Evolutionary conservation across 2,329 filamentous ascomycete species (phyloP).

Genomic region (Falciphora oryzae): DNA sequence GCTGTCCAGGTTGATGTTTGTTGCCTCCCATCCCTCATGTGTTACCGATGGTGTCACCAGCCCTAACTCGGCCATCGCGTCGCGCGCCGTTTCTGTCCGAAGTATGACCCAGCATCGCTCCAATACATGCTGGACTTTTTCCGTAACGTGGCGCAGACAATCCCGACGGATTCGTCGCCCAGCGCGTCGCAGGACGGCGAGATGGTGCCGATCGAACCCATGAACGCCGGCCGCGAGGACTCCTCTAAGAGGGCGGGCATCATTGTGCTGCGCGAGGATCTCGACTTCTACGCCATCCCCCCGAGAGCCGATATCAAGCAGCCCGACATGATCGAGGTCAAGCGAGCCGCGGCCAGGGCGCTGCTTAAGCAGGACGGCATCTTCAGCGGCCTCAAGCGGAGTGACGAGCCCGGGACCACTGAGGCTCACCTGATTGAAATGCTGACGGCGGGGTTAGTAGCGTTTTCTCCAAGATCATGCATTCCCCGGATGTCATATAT

Average conservation of each 20-base stretch:
- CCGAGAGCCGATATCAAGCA: slow-evolving; percentile 78
- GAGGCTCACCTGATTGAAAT: slow-evolving; percentile 99
- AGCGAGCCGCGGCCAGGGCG: slow-evolving; percentile 83
- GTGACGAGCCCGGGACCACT: slow-evolving; percentile 91
- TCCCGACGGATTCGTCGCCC: slow-evolving; percentile 68
- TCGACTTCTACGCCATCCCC: slow-evolving; percentile 96
- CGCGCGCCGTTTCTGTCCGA: slow-evolving; percentile 19
- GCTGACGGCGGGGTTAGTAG: slow-evolving; percentile 87
- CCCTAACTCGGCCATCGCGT: slow-evolving; percentile 17
- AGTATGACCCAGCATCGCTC: slow-evolving; percentile 95
- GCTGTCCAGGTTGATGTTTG: slow-evolving; percentile 91
- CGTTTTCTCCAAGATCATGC: background rate
- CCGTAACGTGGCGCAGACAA: slow-evolving; percentile 91
- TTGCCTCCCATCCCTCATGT: slow-evolving; percentile 13
- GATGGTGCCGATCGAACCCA: slow-evolving; percentile 64
- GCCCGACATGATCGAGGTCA: slow-evolving; percentile 90
- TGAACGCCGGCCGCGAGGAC: slow-evolving; percentile 61
- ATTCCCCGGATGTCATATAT: too few species aligned
- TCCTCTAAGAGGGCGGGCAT: slow-evolving; percentile 91
- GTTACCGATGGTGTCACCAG: slow-evolving; percentile 21
- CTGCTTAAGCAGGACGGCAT: slow-evolving; percentile 87
- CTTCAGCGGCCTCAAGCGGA: slow-evolving; percentile 90
- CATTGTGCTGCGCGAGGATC: slow-evolving; percentile 90
- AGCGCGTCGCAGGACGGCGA: slow-evolving; percentile 59
- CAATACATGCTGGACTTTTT: slow-evolving; percentile 99